Evolutionary conservation across 148 eudicot species (phyloP), one percentile per base, ranked within the genome.

Genomic region (Dianthus caryophyllus): DNA sequence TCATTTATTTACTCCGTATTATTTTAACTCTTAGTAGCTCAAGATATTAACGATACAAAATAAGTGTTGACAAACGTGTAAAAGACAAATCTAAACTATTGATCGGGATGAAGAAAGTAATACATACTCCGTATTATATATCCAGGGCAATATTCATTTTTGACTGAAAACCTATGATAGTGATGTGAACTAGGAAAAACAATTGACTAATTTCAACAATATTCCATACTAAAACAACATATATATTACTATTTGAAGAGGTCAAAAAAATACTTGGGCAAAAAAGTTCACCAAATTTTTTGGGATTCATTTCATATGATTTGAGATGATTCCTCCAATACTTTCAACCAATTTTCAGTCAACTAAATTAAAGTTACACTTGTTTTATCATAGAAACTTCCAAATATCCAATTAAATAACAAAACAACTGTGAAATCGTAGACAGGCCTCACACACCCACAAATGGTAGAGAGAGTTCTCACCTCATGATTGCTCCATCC

Each of bases 331-430:
- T 54, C 59, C 59, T 54, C 9, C 2, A 27, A 54, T 41, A 13
- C 56, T 54, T 54, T 54, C 30, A 54, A 25, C 11, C 17, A 25
- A 25, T 54, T 54, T 54, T 26, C 63, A 57, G 43, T n/a, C 50
- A 69, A 58, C 13, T 49, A 14, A 27, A 65, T 5, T 14, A 52
- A 56, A 6, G 13, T n/a, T 47, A 27, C 41, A 5, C 51, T 9
- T n/a, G n/a, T n/a, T n/a, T n/a, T 50, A 61, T 22, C 41, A 10
- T 61, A 54, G 61, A 71, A 71, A 25, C 67, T 62, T 71, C 67
- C 52, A 26, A 25, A 25, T 12, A 36, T 17, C n/a, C 17, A 11
- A 47, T 49, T 46, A 6, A 1, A 41, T 56, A 41, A 41, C 8
- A 7, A 25, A 12, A 46, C 15, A 14, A 30, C n/a, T n/a, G n/a